Evolutionary conservation across 225 moss, liverwort and hornwort genomes (phyloP), one percentile per base, ranked within the genome.

Genomic region (Bryum argenteum): DNA sequence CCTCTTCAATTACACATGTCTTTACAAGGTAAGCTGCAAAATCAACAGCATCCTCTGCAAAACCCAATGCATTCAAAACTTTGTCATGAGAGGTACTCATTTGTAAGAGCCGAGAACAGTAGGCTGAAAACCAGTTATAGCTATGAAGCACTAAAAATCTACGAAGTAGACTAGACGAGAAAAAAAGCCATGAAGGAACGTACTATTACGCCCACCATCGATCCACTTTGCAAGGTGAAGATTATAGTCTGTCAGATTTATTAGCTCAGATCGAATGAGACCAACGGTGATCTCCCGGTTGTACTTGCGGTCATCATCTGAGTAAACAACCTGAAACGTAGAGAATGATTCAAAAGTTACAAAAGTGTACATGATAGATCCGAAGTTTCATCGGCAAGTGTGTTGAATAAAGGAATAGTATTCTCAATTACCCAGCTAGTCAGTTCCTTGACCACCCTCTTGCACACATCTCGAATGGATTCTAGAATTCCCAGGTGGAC

Each of bases 141-240:
- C 1, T 16, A n/a, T 68, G 17, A 51, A 48, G 16, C 37, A n/a
- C n/a, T n/a, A n/a, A n/a, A n/a, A n/a, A n/a, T n/a, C n/a, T 67
- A 47, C 40, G 39, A 37, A 55, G 38, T 2, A 26, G 45, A 41
- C 50, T 20, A 67, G 19, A 20, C 11, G 41, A 24, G 21, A 44
- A 50, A 78, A 44, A 40, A 78, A 51, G 23, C 33, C 19, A 19
- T 23, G 23, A 16, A 62, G 22, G n/a, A 44, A 21, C 89, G 61
- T 88, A 95, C 91, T 93, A 58, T 93, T 96, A 77, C 95, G 95
- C 69, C 95, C 93, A 66, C 91, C 93, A 71, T 96, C 95, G 21
- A 96, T 96, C 63, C 91, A 89, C 84, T 96, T 96, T 67, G 95
- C 83, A 58, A 96, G 79, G 83, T 93, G 91, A 41, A 89, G 54